Evolutionary conservation across 2,329 filamentous ascomycete genomes (phyloP), one percentile per base, ranked within the genome.

Genomic region (Ascomycota sp.): DNA sequence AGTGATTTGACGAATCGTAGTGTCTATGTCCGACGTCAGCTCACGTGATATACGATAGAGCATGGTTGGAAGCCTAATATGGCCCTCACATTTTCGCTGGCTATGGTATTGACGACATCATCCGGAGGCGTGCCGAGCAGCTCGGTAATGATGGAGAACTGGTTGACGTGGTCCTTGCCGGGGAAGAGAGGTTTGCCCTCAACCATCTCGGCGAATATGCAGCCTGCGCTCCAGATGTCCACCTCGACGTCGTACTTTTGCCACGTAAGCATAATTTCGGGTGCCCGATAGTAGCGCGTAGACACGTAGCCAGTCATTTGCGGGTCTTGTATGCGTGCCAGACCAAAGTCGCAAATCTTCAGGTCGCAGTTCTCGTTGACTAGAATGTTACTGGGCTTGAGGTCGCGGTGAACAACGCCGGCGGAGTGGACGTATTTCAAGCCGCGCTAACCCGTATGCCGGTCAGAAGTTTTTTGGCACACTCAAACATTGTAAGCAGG

Each of bases 241-340:
- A 98, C 89, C 59, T 95, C 89, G 28, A 95, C 75, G 43, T 98
- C 89, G 57, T 98, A 98, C 61, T 98, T 98, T 63, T 98, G 89
- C 89, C 89, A 98, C 39, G 89, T 95, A 50, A 98, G 82, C 89
- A 98, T 98, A 51, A 98, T 98, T 57, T 98, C 89, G 12, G 89
- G 89, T 7, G 89, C 89, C 47, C 89, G 75, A 66, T 98, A 98
- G 65, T 98, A 98, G 64, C 89, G 69, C 37, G 89, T 98, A 28
- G 89, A 95, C 36, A 98, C 89, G 50, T 98, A 98, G 43, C 89
- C 89, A 25, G 89, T 98, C 89, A 98, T 98, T 58, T 98, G 89
- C 23, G 89, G 89, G 49, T 98, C 89, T 53, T 98, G 89, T 45
- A 98, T 93, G 54, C 89, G 81, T 31, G 89, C 89, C 35, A 98